Evolutionary conservation across 129 eudicot genomes (phyloP), one percentile per base, ranked within the genome.

Genomic region (Kitagawia praeruptora): DNA sequence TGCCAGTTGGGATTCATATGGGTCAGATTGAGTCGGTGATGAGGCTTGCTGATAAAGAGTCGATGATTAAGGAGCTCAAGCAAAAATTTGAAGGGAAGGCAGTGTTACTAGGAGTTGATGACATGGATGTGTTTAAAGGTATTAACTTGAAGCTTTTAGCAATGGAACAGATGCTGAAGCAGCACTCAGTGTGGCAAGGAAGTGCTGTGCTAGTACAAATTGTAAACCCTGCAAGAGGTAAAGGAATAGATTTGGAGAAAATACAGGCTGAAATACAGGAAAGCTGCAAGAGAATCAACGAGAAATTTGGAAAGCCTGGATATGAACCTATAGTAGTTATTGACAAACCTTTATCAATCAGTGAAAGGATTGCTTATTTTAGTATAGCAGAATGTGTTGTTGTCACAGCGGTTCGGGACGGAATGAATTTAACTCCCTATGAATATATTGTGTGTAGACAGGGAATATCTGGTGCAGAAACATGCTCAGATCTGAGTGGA

Each of bases 341-440:
- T 34, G 88, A 93, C 49, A 87, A 86, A 54, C 89, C 90, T 56
- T 70, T 93, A 13, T 83, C 89, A 45, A 58, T 78, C 10, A 70
- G 86, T 49, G 96, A 93, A 79, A 86, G 88, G 77, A 91, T 93
- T 76, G 94, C 98, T 38, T 93, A 89, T 73, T 93, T 89, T 81
- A 91, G 87, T 74, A 88, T 91, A 80, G 98, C 98, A 15, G 98
- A 93, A 82, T 93, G 98, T 84, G 98, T 93, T 69, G 96, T 89
- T 64, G 98, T 93, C 83, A 89, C 97, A 8, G 97, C 98, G 2
- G 96, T 93, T 49, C 82, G 98, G 76, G 98, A 93, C 40, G 98
- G 98, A 47, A 82, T 93, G 91, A 93, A 93, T 74, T 77, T 93
- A 79, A 93, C 93, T 64, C 96, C 98, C 34, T 93, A 93, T 75